Conservation (phyloP, 2,329 filamentous ascomycete genomes). For the Colletotrichum graminicola region DNA sequence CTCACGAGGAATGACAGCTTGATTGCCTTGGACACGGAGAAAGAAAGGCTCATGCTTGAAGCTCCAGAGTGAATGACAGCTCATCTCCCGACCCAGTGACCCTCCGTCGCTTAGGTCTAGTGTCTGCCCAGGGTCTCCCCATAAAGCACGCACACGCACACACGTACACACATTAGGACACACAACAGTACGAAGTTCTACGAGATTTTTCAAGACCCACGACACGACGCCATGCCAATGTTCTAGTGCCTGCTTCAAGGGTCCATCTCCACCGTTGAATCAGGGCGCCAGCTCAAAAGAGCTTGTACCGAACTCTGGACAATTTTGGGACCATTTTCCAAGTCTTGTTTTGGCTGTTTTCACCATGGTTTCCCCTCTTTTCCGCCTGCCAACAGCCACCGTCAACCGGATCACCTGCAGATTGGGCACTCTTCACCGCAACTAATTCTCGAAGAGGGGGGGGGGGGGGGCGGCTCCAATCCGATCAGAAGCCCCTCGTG, state of each 20-base stretch:
- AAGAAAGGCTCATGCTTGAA: conserved; percentile 13
- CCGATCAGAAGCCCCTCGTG: conserved; percentile 32
- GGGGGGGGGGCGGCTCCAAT: conserved; percentile 27
- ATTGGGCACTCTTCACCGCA: conserved; percentile 41
- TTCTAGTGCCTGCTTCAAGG: conserved; percentile 32
- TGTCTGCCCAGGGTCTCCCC: conserved; percentile 11
- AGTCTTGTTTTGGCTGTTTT: conserved; percentile 2
- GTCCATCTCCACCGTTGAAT: conserved; percentile 35
- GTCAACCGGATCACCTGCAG: conserved; percentile 40
- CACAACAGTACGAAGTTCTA: conserved; percentile 11
- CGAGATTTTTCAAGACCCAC: conserved; percentile 13
- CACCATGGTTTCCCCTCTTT: conserved; percentile 29
- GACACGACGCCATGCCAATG: conserved; percentile 16
- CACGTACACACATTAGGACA: not conserved
- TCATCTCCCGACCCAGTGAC: conserved; percentile 20
- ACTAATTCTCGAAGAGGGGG: conserved; percentile 8
- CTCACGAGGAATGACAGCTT: conserved; percentile 29
- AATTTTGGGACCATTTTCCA: conserved; percentile 6
- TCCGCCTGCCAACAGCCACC: conserved; percentile 23
- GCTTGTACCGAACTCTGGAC: conserved; percentile 8
- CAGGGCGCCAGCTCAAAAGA: conserved; percentile 21
- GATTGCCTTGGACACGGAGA: conserved; percentile 9
- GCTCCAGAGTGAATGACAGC: conserved; percentile 20
- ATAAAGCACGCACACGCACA: not conserved
- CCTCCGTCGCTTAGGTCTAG: conserved; percentile 14